Percentiles rank a stretch among this genome's conserved stretches.
These are phyloP conservation scores for Exophiala viscosa DNA, from an alignment of 2,329 filamentous ascomycete genomes.

Conservation along the genomic window DNA sequence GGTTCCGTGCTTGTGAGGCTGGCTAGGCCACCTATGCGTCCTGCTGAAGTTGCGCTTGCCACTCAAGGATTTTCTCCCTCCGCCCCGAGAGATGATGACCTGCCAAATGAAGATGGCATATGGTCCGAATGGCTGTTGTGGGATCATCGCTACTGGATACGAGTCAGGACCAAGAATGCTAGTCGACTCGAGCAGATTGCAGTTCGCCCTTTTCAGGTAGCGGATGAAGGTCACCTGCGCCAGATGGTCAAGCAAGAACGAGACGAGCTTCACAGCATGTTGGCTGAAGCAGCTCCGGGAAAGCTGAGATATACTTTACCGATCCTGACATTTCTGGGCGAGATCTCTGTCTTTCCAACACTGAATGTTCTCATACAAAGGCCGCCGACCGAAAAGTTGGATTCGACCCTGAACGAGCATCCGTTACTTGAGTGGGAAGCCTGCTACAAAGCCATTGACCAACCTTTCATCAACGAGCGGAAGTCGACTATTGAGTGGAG, in stretches of 20 bases:
- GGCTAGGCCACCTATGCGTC: constrained; percentile 20
- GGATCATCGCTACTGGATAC: constrained; percentile 26
- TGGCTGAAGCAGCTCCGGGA: constrained; percentile 19
- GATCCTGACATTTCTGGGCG: constrained; percentile 12
- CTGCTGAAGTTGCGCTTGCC: constrained; percentile 7
- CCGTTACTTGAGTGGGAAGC: constrained; percentile 17
- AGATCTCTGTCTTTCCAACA: constrained; percentile 24
- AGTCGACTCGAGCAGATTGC: constrained; percentile 5
- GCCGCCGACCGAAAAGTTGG: background rate
- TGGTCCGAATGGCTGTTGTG: constrained; percentile 22
- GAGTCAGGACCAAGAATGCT: constrained; percentile 9
- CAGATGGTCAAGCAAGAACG: background rate
- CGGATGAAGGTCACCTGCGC: constrained; percentile 9
- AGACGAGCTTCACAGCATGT: constrained; percentile 5
- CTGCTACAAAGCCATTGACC: constrained; percentile 17
- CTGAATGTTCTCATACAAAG: constrained; percentile 11
- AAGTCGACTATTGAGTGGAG: constrained; percentile 11
- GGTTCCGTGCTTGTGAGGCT: constrained; percentile 8
- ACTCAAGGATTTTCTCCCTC: constrained; percentile 1
- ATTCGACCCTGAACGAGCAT: background rate
- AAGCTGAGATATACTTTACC: constrained; percentile 25
- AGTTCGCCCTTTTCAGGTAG: constrained; percentile 16
- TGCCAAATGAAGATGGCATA: background rate
- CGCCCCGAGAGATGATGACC: background rate
- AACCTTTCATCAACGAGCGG: constrained; percentile 9